These are phyloP conservation scores for Daldinia concentrica DNA, from an alignment of 495 filamentous ascomycete genomes.

Conservation along the genomic window DNA sequence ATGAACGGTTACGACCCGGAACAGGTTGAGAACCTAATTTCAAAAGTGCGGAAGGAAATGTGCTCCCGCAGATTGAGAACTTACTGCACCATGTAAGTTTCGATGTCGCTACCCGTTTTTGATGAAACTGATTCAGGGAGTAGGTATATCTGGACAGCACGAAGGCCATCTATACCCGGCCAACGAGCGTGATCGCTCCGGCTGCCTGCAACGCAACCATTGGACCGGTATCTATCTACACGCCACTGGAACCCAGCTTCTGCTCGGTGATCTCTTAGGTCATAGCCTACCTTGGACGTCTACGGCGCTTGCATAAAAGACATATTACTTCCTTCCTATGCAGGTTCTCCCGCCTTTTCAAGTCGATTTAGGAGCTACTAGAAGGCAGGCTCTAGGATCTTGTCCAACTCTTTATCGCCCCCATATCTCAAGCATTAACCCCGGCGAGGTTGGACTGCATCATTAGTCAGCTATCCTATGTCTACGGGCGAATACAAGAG, in stretches of 20 bases:
- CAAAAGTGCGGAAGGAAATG: constrained; percentile 74
- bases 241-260: constrained; percentile 22
- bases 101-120: constrained; percentile 19
- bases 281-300: constrained; percentile 26
- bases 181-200: constrained; percentile 42
- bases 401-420: constrained; percentile 31
- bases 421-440: constrained; percentile 27
- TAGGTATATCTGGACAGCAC: constrained; percentile 64
- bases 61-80: constrained; percentile 72
- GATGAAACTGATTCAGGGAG: constrained; percentile 39
- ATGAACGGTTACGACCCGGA: constrained; percentile 69
- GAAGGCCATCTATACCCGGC: constrained; percentile 39
- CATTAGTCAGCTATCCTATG: constrained; percentile 25
- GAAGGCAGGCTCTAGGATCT: constrained; percentile 21
- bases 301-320: constrained; percentile 33
- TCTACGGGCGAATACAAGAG: constrained; percentile 14
- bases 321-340: constrained; percentile 24
- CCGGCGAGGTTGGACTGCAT: constrained; percentile 19
- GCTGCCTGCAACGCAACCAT: constrained; percentile 33
- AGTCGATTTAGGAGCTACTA: constrained; percentile 18
- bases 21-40: constrained; percentile 69
- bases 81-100: constrained; percentile 74
- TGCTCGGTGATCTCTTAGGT: constrained; percentile 19
- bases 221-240: constrained; percentile 32
- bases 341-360: constrained; percentile 31